phyloP scores from a whole-genome alignment of 306 rosid species.

The Acmispon strigosus region DNA sequence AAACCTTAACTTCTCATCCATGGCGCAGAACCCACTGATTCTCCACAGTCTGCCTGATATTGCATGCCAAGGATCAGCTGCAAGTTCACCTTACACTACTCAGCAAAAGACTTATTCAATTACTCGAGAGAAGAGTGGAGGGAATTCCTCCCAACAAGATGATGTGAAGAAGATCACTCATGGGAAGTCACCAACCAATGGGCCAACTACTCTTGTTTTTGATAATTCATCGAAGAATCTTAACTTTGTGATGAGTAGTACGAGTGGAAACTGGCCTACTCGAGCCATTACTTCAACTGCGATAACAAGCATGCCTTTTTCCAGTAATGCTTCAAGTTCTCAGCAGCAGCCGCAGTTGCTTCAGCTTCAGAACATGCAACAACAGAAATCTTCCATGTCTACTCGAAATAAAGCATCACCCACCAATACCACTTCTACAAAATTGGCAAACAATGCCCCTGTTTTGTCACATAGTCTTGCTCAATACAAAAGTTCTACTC shows the following conservation, averaged over 20 bases:
- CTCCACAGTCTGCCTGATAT: constrained; percentile 51
- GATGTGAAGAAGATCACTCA: constrained; percentile 43
- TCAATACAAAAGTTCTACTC: constrained; percentile 36
- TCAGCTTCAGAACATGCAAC: constrained; percentile 50
- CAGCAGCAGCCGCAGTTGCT: constrained; percentile 41
- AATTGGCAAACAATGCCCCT: constrained; percentile 33
- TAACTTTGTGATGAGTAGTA: constrained; percentile 44
- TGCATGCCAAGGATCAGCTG: constrained; percentile 39
- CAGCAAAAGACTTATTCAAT: constrained; percentile 41
- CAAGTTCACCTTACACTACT: constrained; percentile 31
- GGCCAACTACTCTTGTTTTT: constrained; percentile 58
- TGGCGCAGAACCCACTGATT: constrained; percentile 31
- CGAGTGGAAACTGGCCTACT: constrained; percentile 43
- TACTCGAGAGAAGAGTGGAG: constrained; percentile 39
- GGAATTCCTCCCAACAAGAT: constrained; percentile 30
- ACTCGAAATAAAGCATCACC: constrained; percentile 24
- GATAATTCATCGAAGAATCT: constrained; percentile 58
- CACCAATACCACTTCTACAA: constrained; percentile 19
- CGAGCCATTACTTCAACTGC: constrained; percentile 31
- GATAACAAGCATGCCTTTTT: constrained; percentile 28
- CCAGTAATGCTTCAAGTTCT: constrained; percentile 33
- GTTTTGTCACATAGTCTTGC: constrained; percentile 34
- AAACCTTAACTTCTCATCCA: constrained; percentile 45
- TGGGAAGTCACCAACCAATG: constrained; percentile 34
- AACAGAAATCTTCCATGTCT: constrained; percentile 33